These are phyloP conservation scores for Globisporangium ultimum DNA, from an alignment of 352 stramenopile species.

Conservation along the genomic window DNA sequence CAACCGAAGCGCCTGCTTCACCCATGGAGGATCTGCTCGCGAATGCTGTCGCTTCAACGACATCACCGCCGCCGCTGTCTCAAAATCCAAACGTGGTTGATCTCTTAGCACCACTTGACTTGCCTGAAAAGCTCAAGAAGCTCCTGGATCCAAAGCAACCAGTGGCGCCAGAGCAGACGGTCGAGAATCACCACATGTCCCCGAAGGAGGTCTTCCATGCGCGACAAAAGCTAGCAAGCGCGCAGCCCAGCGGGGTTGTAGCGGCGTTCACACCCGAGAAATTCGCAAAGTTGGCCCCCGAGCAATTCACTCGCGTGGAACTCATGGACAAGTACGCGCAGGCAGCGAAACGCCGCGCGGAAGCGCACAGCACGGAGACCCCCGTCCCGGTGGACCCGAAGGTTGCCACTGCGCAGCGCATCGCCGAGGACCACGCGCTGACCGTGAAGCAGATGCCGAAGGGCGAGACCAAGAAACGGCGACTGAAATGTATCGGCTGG, in stretches of 20 bases:
- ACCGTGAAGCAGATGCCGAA: slow-evolving; percentile 22
- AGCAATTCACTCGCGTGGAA: background rate
- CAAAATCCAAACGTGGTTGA: background rate
- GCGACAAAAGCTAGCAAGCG: slow-evolving; percentile 1
- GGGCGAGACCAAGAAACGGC: slow-evolving; percentile 11
- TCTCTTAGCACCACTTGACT: background rate
- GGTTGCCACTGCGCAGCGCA: slow-evolving; percentile 8
- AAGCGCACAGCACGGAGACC: background rate
- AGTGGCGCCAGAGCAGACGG: background rate
- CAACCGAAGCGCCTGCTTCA: background rate
- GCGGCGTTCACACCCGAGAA: background rate
- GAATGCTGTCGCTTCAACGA: background rate
- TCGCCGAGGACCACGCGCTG: slow-evolving; percentile 27
- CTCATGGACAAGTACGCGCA: slow-evolving; percentile 9
- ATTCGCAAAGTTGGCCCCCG: background rate
- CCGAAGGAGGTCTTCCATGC: slow-evolving; percentile 11
- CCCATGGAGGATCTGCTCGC: background rate
- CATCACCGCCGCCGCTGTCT: background rate
- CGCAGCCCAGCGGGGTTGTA: background rate
- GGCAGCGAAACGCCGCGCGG: slow-evolving; percentile 3
- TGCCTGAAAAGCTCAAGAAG: background rate
- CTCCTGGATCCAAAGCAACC: background rate
- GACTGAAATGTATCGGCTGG: slow-evolving; percentile 25
- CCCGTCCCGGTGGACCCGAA: slow-evolving; percentile 12
- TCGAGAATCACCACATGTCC: background rate